Evolutionary conservation across 257 asterid genomes (phyloP).

Genomic region (Solanum pinnatisectum): DNA sequence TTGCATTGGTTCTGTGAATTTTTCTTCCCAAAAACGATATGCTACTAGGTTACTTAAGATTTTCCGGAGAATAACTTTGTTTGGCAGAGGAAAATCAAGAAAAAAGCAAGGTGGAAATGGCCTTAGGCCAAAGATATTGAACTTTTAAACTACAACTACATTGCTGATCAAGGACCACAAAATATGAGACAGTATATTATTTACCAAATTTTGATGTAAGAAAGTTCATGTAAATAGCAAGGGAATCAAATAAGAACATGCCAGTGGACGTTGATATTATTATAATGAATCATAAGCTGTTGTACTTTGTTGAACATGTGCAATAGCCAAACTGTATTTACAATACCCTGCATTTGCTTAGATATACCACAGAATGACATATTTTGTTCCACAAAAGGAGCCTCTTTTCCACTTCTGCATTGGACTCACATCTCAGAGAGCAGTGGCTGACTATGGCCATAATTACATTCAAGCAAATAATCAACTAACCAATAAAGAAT

Average conservation of each 20-base stretch:
- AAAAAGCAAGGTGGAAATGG: conserved; percentile 8
- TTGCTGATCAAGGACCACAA: not conserved
- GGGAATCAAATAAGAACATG: not conserved
- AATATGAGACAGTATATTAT: not conserved
- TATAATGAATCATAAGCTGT: not conserved
- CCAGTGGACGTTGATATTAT: not conserved
- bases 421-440: not conserved
- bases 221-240: conserved; percentile 1
- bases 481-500: not conserved
- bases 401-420: not conserved
- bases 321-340: not conserved
- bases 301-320: not conserved
- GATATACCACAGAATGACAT: not conserved
- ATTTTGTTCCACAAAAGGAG: not conserved
- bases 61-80: conserved; percentile 32
- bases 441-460: not conserved
- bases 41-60: conserved; percentile 41
- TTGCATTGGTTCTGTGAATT: conserved; percentile 48
- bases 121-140: conserved; percentile 6
- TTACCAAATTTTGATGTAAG: not conserved
- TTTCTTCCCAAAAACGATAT: conserved; percentile 43
- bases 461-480: not conserved
- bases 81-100: conserved; percentile 46
- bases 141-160: not conserved
- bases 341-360: not conserved